phyloP scores from a whole-genome alignment of 495 filamentous ascomycete species.

The Penicillium ochrochloron region DNA sequence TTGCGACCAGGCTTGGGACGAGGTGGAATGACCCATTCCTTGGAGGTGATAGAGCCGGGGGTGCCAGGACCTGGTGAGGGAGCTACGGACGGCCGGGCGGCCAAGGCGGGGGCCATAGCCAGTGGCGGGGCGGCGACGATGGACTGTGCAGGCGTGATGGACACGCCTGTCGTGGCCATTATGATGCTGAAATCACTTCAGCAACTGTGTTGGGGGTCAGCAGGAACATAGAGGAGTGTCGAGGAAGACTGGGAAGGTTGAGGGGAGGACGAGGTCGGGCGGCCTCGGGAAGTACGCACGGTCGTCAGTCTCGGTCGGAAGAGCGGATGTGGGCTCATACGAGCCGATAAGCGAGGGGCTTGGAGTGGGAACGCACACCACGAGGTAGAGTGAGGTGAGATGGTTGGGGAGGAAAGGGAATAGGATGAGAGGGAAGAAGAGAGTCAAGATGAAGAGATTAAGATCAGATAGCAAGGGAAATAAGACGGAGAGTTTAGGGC shows the following conservation, averaged over 20 bases:
- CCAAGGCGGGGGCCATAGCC: constrained; percentile 43
- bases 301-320: constrained; percentile 43
- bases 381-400: not conserved
- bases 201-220: constrained; percentile 27
- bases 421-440: not conserved
- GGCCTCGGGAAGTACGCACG: constrained; percentile 34
- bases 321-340: constrained; percentile 47
- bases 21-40: constrained; percentile 87
- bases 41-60: constrained; percentile 63
- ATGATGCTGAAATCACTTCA: constrained; percentile 26
- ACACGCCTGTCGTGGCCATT: constrained; percentile 44
- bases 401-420: not conserved
- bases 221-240: constrained; percentile 8
- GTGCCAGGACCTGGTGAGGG: constrained; percentile 50
- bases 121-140: constrained; percentile 36
- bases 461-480: constrained; percentile 3
- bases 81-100: constrained; percentile 42
- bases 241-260: not conserved
- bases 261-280: constrained; percentile 28
- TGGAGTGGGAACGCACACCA: not conserved
- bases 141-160: constrained; percentile 39
- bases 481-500: constrained; percentile 9
- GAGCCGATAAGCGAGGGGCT: constrained; percentile 41
- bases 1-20: constrained; percentile 92
- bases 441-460: constrained; percentile 6